These are phyloP conservation scores for Vinca minor DNA, from an alignment of 257 asterid species.

Conservation along the genomic window DNA sequence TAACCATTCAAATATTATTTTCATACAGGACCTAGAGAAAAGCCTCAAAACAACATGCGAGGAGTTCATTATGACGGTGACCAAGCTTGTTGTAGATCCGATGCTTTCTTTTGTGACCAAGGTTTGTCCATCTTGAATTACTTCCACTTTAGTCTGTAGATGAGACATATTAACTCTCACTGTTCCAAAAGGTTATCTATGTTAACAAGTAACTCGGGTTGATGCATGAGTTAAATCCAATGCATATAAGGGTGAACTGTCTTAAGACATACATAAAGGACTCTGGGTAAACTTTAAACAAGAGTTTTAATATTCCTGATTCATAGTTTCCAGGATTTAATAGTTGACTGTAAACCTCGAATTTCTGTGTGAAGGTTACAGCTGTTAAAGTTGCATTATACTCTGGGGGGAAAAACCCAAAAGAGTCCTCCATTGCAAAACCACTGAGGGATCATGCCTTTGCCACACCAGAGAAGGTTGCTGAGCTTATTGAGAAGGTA, in stretches of 20 bases:
- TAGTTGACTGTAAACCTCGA: neutral
- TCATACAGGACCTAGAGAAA: constrained; percentile 87
- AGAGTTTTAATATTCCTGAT: neutral
- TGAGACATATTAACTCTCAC: neutral
- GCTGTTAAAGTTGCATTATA: constrained; percentile 83
- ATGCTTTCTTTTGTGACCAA: constrained; percentile 90
- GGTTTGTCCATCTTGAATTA: constrained; percentile 33
- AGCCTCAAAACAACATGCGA: constrained; percentile 93
- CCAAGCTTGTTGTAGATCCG: constrained; percentile 95
- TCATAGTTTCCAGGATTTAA: neutral
- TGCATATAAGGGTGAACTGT: neutral
- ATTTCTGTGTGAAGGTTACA: constrained; percentile 57
- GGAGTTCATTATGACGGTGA: constrained; percentile 94
- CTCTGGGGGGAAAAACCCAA: constrained; percentile 53
- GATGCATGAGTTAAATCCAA: neutral
- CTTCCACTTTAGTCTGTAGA: neutral
- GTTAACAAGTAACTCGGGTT: neutral
- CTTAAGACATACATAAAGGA: no score
- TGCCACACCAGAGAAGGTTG: constrained; percentile 85
- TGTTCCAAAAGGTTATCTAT: neutral
- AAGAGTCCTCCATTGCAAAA: constrained; percentile 57
- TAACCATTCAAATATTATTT: constrained; percentile 16
- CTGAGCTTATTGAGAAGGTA: constrained; percentile 90
- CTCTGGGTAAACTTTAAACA: neutral
- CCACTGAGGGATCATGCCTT: constrained; percentile 93